Conservation (phyloP, 1,284 basidiomycete genomes). For the Boletellus deceptivus region DNA sequence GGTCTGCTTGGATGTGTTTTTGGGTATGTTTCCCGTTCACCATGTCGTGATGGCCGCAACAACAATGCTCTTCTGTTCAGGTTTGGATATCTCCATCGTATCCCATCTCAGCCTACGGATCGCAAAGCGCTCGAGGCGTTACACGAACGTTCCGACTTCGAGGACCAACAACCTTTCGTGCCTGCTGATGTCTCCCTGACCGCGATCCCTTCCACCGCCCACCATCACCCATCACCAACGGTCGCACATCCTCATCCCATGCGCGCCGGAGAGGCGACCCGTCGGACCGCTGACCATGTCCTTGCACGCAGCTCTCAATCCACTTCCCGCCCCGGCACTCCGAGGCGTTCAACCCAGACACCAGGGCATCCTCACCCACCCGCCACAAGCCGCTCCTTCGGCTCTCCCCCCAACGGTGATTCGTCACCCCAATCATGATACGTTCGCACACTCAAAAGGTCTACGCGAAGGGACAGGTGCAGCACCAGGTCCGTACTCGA, state of each 20-base stretch:
- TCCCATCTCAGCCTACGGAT: slow-evolving; percentile 66
- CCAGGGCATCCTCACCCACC: slow-evolving; percentile 25
- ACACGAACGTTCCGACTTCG: slow-evolving; percentile 48
- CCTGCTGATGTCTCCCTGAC: slow-evolving; percentile 54
- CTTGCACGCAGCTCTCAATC: slow-evolving; percentile 18
- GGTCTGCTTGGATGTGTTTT: slow-evolving; percentile 93
- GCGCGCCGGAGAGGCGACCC: slow-evolving; percentile 23
- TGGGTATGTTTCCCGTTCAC: slow-evolving; percentile 56
- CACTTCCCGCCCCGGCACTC: slow-evolving; percentile 30
- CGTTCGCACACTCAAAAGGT: slow-evolving; percentile 36
- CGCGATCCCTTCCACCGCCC: slow-evolving; percentile 11
- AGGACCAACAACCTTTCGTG: slow-evolving; percentile 66
- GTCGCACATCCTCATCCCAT: slow-evolving; percentile 34
- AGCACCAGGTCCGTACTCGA: slow-evolving; percentile 22
- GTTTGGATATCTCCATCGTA: slow-evolving; percentile 85
- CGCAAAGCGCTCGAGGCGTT: slow-evolving; percentile 54
- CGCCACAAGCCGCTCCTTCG: slow-evolving; percentile 28
- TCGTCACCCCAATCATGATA: slow-evolving; percentile 38
- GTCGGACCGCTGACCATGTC: slow-evolving; percentile 15
- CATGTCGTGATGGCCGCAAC: slow-evolving; percentile 2
- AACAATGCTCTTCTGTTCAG: slow-evolving; percentile 34
- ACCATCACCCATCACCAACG: slow-evolving; percentile 13
- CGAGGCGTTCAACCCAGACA: slow-evolving; percentile 26
- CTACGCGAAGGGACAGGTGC: slow-evolving; percentile 36
- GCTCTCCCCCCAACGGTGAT: slow-evolving; percentile 44